Conservation (phyloP, 116 monocot genomes). For the Papilionanthe hybrid region DNA sequence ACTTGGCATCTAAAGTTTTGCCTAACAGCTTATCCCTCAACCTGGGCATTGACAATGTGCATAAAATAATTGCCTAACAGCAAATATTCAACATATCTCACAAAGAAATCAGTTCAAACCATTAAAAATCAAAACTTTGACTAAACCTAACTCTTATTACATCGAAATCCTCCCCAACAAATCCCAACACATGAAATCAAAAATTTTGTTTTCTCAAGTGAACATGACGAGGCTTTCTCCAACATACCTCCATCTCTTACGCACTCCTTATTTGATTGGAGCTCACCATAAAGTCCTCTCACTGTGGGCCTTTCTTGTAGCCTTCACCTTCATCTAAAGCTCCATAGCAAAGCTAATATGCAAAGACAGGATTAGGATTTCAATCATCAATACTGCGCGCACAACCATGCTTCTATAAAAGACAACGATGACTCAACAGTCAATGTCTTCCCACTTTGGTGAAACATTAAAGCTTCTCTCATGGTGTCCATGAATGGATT, state of each 20-base stretch:
- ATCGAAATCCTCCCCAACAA: too few species aligned
- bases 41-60: too few species aligned
- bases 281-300: neutral
- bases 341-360: neutral
- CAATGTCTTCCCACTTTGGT: constrained; percentile 11
- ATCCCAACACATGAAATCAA: too few species aligned
- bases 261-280: neutral
- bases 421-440: neutral
- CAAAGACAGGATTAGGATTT: neutral
- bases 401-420: neutral
- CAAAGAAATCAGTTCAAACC: too few species aligned
- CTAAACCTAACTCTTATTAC: too few species aligned
- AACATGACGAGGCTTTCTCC: neutral
- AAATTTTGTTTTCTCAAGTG: neutral
- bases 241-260: neutral
- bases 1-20: too few species aligned
- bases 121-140: too few species aligned
- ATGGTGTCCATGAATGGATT: neutral
- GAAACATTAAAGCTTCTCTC: constrained; percentile 8
- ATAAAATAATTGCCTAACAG: too few species aligned
- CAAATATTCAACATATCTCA: too few species aligned
- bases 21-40: too few species aligned
- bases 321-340: neutral
- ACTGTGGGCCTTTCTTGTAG: constrained; percentile 4
- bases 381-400: constrained; percentile 2